Evolutionary conservation across 129 eudicot genomes (phyloP).

Genomic region (Arctium lappa): DNA sequence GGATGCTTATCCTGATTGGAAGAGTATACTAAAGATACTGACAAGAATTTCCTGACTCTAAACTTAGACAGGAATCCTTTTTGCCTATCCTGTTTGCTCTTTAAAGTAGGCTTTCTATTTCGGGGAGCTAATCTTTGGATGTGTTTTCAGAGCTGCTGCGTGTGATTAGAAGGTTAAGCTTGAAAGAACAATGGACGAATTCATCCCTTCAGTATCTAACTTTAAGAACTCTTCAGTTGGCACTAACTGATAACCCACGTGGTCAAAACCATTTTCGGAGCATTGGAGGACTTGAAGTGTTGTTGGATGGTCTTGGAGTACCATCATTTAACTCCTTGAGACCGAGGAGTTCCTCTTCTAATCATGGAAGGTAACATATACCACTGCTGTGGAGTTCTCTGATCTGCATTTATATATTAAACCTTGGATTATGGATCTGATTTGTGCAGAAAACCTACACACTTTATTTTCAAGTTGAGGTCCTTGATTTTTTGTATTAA

Average conservation of each 20-base stretch:
- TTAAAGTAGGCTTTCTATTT: conserved; percentile 3
- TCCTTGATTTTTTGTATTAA: neutral
- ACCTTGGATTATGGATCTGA: conserved; percentile 13
- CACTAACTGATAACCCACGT: conserved; percentile 75
- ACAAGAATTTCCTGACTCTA: conserved; percentile 3
- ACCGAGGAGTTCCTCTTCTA: conserved; percentile 34
- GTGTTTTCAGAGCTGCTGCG: conserved; percentile 78
- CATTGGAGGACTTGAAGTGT: conserved; percentile 96
- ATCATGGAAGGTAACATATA: conserved; percentile 42
- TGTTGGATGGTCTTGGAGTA: conserved; percentile 88
- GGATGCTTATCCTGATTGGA: conserved; percentile 11
- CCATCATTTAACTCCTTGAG: conserved; percentile 54
- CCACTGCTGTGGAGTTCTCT: neutral
- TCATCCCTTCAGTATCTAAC: conserved; percentile 72
- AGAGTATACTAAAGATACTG: neutral
- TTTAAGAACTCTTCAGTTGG: conserved; percentile 74
- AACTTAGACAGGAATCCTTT: neutral
- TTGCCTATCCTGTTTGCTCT: neutral
- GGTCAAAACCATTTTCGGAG: conserved; percentile 99
- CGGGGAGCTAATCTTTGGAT: conserved; percentile 14
- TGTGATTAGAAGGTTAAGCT: conserved; percentile 74
- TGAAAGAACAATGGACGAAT: conserved; percentile 77
- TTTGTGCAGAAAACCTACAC: conserved; percentile 9
- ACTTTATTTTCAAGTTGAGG: neutral
- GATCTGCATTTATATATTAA: neutral